Base-by-base conservation (phyloP, 1,139 yeast genomes). In the Geotrichum cucujoidarum region DNA sequence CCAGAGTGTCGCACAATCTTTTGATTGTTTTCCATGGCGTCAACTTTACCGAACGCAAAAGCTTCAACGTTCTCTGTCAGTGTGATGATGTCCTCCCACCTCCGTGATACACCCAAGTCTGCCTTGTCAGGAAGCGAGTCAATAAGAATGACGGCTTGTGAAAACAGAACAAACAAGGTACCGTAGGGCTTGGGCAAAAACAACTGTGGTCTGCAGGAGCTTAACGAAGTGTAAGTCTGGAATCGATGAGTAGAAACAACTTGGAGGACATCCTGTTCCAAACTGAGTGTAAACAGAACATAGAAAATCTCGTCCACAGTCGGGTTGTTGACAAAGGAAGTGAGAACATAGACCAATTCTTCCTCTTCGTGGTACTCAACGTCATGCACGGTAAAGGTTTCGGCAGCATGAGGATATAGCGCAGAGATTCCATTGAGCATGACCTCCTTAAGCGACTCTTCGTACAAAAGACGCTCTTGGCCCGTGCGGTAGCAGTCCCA, bases 61-160 rank as follows among this genome's bases (percentile, higher is more conserved):
- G 87, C 70, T 1, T 72, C 68, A 2, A 82, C 75, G 14, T 74
- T 72, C 1, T 73, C 56, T 51, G 76, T 77, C 54, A 88, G 75
- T 14, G 74, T 70, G 17, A 88, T 70, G 7, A 77, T 71, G 60
- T 88, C 96, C 64, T 88, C 95, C 95, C 95, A 86, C 60, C 82
- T 73, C 24, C 82, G 77, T 45, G 70, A 72, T 22, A 69, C 53
- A 14, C 62, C 60, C 60, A 65, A 31, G 24, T 47, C 53, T 36
- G 49, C 76, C 45, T 71, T 67, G 34, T 69, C 69, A 17, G 78
- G 73, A 24, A 77, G 69, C 24, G 84, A 72, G 56, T 87, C 94
- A 2, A 85, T 73, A 46, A 88, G 62, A 1, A 86, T 80, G 16
- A 87, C 72, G 0, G 86, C 76, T 48, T 78, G 75, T 7, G 77